Evolutionary conservation across 2,329 filamentous ascomycete genomes (phyloP).

Genomic region (Penicillium occitanis): DNA sequence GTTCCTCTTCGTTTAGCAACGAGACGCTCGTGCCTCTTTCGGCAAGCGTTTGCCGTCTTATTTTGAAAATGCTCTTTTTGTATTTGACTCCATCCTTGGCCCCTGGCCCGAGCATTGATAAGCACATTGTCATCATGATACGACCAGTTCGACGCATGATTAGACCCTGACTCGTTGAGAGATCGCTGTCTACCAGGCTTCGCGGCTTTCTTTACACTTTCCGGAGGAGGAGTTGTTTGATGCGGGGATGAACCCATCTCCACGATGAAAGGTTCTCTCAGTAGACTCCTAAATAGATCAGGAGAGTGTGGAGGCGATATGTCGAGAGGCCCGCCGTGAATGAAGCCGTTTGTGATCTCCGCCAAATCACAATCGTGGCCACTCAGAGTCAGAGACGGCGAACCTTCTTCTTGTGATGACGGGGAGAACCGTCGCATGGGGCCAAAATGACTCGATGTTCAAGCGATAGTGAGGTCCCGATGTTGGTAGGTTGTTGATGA

Average conservation of each 20-base stretch:
- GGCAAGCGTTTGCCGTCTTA: conserved; percentile 79
- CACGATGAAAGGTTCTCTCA: neutral
- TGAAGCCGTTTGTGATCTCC: conserved; percentile 22
- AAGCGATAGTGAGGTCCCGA: neutral
- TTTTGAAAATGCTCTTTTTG: conserved; percentile 71
- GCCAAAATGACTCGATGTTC: conserved; percentile 11
- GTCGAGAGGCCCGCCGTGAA: conserved; percentile 19
- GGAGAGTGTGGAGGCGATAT: conserved; percentile 16
- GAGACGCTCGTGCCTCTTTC: conserved; percentile 82
- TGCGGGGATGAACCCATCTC: conserved; percentile 13
- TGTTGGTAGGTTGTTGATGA: neutral
- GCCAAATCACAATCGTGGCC: conserved; percentile 23
- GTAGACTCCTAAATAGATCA: neutral
- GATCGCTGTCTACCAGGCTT: conserved; percentile 2
- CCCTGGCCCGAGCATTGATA: conserved; percentile 67
- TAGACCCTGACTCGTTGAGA: conserved; percentile 15
- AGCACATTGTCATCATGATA: conserved; percentile 72
- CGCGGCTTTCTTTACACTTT: neutral
- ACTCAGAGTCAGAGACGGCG: conserved; percentile 19
- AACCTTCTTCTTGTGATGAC: conserved; percentile 20
- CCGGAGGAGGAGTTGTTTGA: neutral
- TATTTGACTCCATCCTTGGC: conserved; percentile 82
- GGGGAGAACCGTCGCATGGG: conserved; percentile 19
- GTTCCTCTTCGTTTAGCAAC: conserved; percentile 71
- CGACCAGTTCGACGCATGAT: conserved; percentile 63